Conservation (phyloP, 2,329 filamentous ascomycete genomes). For the Fusarium sp. region DNA sequence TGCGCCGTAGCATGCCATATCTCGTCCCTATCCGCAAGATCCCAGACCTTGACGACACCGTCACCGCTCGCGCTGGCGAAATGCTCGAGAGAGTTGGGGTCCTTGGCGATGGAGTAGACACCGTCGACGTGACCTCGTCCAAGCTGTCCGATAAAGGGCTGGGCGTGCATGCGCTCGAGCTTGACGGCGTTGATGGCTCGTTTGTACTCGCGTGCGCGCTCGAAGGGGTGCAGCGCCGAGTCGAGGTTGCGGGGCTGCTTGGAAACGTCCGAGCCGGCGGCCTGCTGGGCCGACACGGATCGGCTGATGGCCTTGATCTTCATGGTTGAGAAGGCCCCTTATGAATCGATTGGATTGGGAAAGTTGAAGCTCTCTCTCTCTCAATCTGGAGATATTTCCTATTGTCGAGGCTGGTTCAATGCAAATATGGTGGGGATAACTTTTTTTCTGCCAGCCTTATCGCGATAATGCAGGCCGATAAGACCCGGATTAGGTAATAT, state of each 20-base stretch:
- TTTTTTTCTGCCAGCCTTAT: constrained; percentile 45
- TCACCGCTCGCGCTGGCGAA: constrained; percentile 89
- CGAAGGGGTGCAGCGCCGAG: constrained; percentile 87
- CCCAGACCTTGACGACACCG: constrained; percentile 93
- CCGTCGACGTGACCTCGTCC: constrained; percentile 93
- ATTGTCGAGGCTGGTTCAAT: constrained; percentile 19
- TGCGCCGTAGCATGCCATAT: constrained; percentile 83
- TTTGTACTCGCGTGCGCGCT: constrained; percentile 78
- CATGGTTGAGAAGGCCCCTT: constrained; percentile 46
- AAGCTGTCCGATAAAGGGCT: constrained; percentile 80
- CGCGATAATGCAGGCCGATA: constrained; percentile 39
- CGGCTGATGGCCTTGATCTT: constrained; percentile 73
- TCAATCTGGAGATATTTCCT: constrained; percentile 9
- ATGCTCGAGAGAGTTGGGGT: constrained; percentile 74
- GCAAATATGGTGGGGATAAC: constrained; percentile 42
- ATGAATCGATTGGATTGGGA: neutral
- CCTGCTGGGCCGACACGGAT: constrained; percentile 68
- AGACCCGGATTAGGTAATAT: constrained; percentile 45
- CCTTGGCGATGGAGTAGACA: constrained; percentile 78
- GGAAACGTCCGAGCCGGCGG: constrained; percentile 69
- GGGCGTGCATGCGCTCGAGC: constrained; percentile 86
- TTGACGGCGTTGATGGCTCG: constrained; percentile 79
- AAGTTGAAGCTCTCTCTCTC: neutral
- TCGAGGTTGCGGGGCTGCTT: constrained; percentile 77
- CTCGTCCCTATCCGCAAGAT: constrained; percentile 74